A percentile compares a stretch with the other conserved stretches of the same genome.
phyloP scores from a whole-genome alignment of 2,329 filamentous ascomycete genomes.

The Elsinoe perseae region DNA sequence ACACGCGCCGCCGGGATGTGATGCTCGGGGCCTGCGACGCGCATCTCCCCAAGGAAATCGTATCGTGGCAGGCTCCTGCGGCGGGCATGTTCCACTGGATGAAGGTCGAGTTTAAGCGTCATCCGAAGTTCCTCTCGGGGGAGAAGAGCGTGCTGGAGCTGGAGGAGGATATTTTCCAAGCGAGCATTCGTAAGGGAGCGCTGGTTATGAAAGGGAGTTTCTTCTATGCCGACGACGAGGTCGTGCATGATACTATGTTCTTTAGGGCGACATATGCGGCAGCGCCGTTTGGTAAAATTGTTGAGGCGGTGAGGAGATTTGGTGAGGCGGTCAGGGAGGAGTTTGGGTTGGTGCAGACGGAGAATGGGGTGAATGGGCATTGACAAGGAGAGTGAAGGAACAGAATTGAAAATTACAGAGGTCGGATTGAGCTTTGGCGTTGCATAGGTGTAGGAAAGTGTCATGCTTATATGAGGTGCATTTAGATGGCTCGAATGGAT shows the following conservation, averaged over 20 bases:
- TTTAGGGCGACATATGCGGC: constrained; percentile 88
- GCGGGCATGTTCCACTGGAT: constrained; percentile 96
- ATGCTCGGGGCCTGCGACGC: constrained; percentile 74
- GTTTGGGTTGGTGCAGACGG: constrained; percentile 42
- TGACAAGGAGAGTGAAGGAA: background rate
- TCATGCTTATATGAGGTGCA: background rate
- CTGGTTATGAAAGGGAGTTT: constrained; percentile 79
- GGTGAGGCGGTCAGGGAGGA: constrained; percentile 61
- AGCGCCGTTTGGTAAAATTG: constrained; percentile 49
- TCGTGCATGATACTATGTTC: constrained; percentile 58
- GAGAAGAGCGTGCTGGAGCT: constrained; percentile 52
- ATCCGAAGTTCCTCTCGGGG: constrained; percentile 48
- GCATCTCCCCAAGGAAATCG: constrained; percentile 64
- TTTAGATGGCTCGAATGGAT: constrained; percentile 2
- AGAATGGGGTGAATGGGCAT: constrained; percentile 17
- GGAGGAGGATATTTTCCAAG: constrained; percentile 80
- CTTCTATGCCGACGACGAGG: constrained; percentile 71
- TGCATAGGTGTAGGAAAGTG: background rate
- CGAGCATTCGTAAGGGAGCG: constrained; percentile 66
- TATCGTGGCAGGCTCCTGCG: constrained; percentile 69
- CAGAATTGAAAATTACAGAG: background rate
- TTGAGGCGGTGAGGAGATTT: constrained; percentile 53
- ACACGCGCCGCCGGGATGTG: constrained; percentile 68
- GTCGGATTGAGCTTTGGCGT: background rate
- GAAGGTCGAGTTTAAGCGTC: constrained; percentile 56